Percentiles rank a stretch among this genome's conserved stretches.
Evolutionary conservation across 441 rosid species (phyloP).

Genomic region (Gossypium davidsonii): DNA sequence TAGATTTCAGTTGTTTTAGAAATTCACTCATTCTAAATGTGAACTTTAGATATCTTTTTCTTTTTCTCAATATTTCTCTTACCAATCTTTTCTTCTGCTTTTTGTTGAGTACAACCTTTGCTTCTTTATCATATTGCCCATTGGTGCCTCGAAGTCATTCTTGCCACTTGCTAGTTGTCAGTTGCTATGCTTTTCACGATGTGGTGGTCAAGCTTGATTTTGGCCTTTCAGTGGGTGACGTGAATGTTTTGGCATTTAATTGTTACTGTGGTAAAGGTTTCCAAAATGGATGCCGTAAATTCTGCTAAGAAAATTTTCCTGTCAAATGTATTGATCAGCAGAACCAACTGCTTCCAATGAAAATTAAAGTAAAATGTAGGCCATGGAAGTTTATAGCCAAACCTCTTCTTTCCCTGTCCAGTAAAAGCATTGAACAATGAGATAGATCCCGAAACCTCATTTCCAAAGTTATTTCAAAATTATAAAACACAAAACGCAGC

Average conservation of each 20-base stretch:
- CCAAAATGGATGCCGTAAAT: background rate
- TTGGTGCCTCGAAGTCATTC: background rate
- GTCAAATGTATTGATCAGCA: background rate
- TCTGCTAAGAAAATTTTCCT: background rate
- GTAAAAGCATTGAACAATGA: background rate
- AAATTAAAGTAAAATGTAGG: background rate
- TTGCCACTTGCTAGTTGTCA: background rate
- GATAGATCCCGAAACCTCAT: background rate
- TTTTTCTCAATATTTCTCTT: background rate
- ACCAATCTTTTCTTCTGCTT: constrained; percentile 5
- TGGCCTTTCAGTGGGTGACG: background rate
- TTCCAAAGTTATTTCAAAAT: background rate
- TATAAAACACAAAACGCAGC: background rate
- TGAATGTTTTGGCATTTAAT: background rate
- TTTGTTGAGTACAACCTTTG: background rate
- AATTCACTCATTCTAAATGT: constrained; percentile 6
- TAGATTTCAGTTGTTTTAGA: background rate
- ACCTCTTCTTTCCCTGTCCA: background rate
- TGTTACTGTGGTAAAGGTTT: background rate
- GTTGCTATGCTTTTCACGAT: background rate
- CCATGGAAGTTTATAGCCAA: background rate
- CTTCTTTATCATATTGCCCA: background rate
- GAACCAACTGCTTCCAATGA: background rate
- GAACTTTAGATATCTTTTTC: background rate
- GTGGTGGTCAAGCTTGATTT: background rate